These are phyloP conservation scores for Citrullus colocynthis DNA, from an alignment of 306 rosid genomes.

Conservation along the genomic window DNA sequence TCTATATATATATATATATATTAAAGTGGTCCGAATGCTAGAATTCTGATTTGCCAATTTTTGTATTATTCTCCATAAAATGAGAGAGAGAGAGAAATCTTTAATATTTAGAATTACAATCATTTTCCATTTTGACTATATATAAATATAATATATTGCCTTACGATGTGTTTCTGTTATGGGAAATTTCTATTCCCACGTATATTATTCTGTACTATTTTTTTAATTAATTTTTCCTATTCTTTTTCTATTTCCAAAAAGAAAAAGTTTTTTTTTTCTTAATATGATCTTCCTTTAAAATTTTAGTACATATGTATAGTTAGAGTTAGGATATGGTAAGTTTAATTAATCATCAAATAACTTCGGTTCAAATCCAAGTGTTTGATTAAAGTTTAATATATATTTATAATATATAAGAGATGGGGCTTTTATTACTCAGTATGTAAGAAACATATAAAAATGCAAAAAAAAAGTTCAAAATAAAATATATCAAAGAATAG, in stretches of 20 bases:
- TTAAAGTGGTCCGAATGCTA: neutral
- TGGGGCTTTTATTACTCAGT: too few species aligned
- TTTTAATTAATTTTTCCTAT: neutral
- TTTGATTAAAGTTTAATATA: neutral
- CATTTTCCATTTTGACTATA: neutral
- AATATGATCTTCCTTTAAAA: neutral
- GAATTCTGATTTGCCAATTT: neutral
- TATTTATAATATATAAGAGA: too few species aligned
- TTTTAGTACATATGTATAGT: neutral
- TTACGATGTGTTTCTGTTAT: neutral
- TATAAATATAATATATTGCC: neutral
- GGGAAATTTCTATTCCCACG: conserved; percentile 6
- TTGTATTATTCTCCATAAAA: neutral
- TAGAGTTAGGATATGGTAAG: too few species aligned
- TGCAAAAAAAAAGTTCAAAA: too few species aligned
- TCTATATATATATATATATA: neutral
- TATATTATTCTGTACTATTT: neutral
- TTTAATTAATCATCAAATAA: neutral
- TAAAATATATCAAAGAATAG: too few species aligned
- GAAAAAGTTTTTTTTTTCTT: too few species aligned
- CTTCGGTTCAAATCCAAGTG: neutral
- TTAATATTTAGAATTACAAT: neutral
- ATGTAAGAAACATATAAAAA: too few species aligned
- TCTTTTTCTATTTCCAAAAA: too few species aligned
- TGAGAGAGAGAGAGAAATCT: neutral